Conservation (phyloP, 108 stramenopile species). For the Seminavis robusta region DNA sequence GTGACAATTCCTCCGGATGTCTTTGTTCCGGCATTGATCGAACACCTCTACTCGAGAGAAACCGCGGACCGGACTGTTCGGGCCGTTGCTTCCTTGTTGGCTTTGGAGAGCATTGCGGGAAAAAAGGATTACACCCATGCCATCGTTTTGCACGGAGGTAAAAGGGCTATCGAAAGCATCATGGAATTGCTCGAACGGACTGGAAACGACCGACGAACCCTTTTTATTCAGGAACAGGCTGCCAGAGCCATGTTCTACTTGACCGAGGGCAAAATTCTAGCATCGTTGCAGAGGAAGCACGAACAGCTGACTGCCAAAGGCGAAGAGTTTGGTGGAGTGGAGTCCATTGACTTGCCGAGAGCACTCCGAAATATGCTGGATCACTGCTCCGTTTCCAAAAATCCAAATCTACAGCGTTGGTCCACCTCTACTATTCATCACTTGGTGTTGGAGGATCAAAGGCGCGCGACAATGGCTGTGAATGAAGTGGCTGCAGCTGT, state of each 20-base stretch:
- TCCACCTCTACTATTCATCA: slow-evolving; percentile 64
- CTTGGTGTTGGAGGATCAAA: slow-evolving; percentile 68
- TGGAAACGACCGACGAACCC: slow-evolving; percentile 56
- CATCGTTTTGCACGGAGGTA: slow-evolving; percentile 28
- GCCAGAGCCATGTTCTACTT: slow-evolving; percentile 70
- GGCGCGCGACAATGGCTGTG: slow-evolving; percentile 50
- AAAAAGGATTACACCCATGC: slow-evolving; percentile 21
- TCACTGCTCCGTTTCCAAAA: slow-evolving; percentile 51
- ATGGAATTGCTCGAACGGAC: slow-evolving; percentile 65
- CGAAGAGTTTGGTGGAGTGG: slow-evolving; percentile 12
- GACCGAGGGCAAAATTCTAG: slow-evolving; percentile 48
- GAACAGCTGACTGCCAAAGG: not conserved
- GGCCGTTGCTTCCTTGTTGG: slow-evolving; percentile 52
- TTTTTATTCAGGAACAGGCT: slow-evolving; percentile 77
- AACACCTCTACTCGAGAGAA: no score
- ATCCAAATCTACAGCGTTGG: slow-evolving; percentile 78
- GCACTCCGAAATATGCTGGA: slow-evolving; percentile 70
- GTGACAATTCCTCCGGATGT: slow-evolving; percentile 56
- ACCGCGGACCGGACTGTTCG: slow-evolving; percentile 70
- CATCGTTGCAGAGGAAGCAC: slow-evolving; percentile 6
- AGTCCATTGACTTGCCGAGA: slow-evolving; percentile 58
- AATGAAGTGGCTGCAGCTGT: slow-evolving; percentile 43
- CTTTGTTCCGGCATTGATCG: slow-evolving; percentile 56
- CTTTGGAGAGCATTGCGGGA: slow-evolving; percentile 55
- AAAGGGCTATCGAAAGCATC: slow-evolving; percentile 43